These are phyloP conservation scores for Phytopythium litorale DNA, from an alignment of 352 stramenopile genomes.

Conservation along the genomic window DNA sequence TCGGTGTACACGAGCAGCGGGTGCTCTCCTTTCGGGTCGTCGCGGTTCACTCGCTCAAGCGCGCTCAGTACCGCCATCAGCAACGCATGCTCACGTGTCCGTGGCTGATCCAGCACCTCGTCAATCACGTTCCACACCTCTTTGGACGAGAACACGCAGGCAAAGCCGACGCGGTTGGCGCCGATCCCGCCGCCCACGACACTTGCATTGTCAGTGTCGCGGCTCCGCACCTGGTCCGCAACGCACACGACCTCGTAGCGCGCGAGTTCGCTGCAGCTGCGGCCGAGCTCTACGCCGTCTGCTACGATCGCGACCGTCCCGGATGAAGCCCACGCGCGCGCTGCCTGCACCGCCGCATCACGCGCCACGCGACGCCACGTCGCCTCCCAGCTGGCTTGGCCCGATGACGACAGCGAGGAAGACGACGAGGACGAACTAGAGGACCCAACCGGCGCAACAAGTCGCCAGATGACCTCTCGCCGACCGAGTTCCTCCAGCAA, in stretches of 20 bases:
- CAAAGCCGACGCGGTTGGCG: conserved; percentile 41
- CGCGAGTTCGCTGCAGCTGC: conserved; percentile 3
- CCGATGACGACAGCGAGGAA: neutral
- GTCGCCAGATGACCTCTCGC: conserved; percentile 4
- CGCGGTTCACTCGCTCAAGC: conserved; percentile 5
- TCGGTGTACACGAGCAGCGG: conserved; percentile 4
- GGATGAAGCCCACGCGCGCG: neutral
- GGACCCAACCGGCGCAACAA: neutral
- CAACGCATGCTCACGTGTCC: neutral
- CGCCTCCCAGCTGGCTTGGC: conserved; percentile 5
- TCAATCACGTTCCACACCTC: conserved; percentile 55
- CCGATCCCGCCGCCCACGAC: neutral
- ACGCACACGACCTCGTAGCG: conserved; percentile 7
- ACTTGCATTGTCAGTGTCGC: neutral
- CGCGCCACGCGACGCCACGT: conserved; percentile 2
- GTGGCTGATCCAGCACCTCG: conserved; percentile 31
- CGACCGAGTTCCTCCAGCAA: conserved; percentile 2
- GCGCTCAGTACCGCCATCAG: neutral
- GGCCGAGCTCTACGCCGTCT: neutral
- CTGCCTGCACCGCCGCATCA: neutral
- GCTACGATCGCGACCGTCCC: neutral
- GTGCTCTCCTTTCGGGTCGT: conserved; percentile 5
- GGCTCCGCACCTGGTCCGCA: neutral
- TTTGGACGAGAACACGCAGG: conserved; percentile 68
- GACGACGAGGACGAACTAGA: neutral